Evolutionary conservation across 2,329 filamentous ascomycete genomes (phyloP).

Genomic region (Colletotrichum simmondsii): DNA sequence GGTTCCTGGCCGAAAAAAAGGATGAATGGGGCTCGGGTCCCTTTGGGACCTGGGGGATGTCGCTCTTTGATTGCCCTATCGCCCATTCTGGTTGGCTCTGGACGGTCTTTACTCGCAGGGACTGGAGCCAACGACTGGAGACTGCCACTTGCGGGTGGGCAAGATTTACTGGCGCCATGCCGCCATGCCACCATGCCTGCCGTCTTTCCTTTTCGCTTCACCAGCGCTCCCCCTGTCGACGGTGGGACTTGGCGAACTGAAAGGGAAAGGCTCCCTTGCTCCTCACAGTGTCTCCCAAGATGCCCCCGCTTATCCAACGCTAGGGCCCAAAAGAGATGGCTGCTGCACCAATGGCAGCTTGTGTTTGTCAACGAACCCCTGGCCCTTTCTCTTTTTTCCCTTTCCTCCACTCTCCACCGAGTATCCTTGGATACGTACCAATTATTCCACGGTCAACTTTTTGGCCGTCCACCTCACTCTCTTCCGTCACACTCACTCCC

Average conservation of each 20-base stretch:
- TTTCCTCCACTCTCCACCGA: not conserved
- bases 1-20: not conserved
- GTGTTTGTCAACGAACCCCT: conserved; percentile 4
- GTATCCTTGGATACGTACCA: not conserved
- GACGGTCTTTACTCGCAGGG: conserved; percentile 2
- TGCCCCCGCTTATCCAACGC: conserved; percentile 2
- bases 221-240: not conserved
- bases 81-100: conserved; percentile 22
- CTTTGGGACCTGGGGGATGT: conserved; percentile 27
- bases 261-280: conserved; percentile 12
- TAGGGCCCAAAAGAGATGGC: not conserved
- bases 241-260: conserved; percentile 13
- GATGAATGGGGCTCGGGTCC: conserved; percentile 12
- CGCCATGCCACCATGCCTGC: conserved; percentile 29
- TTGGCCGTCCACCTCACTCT: not conserved
- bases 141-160: conserved; percentile 16
- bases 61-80: conserved; percentile 33
- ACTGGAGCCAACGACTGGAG: conserved; percentile 25
- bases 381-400: not conserved
- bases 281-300: conserved; percentile 16
- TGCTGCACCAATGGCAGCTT: conserved; percentile 28
- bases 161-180: no score
- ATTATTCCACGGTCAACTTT: not conserved
- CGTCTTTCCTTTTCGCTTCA: conserved; percentile 24
- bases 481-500: conserved; percentile 3